phyloP scores from a whole-genome alignment of 768 basidiomycete species.

The Neoboletus subvelutipes region DNA sequence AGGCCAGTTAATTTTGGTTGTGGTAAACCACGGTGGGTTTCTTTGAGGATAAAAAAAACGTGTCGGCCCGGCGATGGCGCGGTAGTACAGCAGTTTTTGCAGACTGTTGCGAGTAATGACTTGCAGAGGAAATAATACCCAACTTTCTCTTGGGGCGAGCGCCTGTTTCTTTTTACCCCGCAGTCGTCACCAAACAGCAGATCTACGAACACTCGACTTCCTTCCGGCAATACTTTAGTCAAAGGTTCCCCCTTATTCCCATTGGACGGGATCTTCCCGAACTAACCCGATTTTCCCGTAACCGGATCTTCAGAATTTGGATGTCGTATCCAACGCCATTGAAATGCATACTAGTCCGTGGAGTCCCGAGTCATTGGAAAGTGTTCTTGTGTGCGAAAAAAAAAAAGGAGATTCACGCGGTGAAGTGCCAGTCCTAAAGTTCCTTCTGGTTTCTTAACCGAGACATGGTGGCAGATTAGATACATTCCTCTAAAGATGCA shows the following conservation, averaged over 20 bases:
- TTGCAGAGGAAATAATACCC: not conserved
- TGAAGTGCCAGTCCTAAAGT: conserved; percentile 14
- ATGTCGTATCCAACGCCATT: conserved; percentile 4
- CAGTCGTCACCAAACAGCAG: conserved; percentile 1
- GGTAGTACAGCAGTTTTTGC: not conserved
- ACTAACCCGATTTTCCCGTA: conserved; percentile 15
- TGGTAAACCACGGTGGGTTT: not conserved
- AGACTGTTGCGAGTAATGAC: not conserved
- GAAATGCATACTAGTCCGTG: conserved; percentile 13
- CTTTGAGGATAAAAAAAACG: not conserved
- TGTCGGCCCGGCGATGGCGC: not conserved
- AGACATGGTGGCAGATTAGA: conserved; percentile 20
- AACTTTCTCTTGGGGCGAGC: not conserved
- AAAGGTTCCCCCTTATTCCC: conserved; percentile 7
- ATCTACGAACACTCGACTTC: conserved; percentile 7
- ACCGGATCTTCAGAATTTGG: conserved; percentile 25
- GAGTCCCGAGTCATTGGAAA: conserved; percentile 3
- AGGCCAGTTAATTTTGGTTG: conserved; percentile 13
- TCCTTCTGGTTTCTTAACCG: conserved; percentile 20
- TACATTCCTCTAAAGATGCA: conserved; percentile 18
- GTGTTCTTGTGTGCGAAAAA: conserved; percentile 11
- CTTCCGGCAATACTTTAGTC: not conserved
- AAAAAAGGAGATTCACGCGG: conserved; percentile 24
- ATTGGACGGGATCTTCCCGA: conserved; percentile 23
- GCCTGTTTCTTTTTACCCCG: conserved; percentile 13